Conservation (phyloP, 108 stramenopile species). For the Nannochloropsis salina region DNA sequence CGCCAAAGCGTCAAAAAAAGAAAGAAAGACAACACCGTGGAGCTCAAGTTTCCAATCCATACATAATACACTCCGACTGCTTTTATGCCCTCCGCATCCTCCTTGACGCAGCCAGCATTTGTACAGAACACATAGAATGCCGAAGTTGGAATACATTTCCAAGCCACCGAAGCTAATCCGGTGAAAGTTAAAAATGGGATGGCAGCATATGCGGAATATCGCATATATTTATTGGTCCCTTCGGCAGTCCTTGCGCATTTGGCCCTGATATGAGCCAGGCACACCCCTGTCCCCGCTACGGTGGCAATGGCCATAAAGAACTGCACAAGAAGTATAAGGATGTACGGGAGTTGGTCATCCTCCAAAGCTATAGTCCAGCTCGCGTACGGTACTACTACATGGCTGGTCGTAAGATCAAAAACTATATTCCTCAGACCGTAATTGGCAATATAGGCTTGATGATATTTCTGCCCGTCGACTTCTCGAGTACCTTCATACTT, state of each 20-base stretch:
- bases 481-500: neutral
- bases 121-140: constrained; percentile 17
- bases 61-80: neutral
- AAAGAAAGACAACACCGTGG: neutral
- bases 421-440: neutral
- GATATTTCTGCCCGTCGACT: neutral
- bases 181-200: neutral
- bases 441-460: neutral
- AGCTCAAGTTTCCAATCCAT: neutral
- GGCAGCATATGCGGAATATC: constrained; percentile 9
- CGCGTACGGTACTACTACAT: neutral
- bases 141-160: neutral
- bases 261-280: neutral
- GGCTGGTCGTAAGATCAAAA: neutral
- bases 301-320: neutral
- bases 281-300: neutral
- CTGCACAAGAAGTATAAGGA: constrained; percentile 5
- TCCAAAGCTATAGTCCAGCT: constrained; percentile 6
- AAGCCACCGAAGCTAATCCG: neutral
- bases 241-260: neutral
- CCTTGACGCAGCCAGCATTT: neutral
- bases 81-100: neutral
- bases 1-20: neutral
- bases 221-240: neutral
- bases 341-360: neutral